Evolutionary conservation across 202 grass and related monocot genomes (phyloP).

Genomic region (Carex arenaria): DNA sequence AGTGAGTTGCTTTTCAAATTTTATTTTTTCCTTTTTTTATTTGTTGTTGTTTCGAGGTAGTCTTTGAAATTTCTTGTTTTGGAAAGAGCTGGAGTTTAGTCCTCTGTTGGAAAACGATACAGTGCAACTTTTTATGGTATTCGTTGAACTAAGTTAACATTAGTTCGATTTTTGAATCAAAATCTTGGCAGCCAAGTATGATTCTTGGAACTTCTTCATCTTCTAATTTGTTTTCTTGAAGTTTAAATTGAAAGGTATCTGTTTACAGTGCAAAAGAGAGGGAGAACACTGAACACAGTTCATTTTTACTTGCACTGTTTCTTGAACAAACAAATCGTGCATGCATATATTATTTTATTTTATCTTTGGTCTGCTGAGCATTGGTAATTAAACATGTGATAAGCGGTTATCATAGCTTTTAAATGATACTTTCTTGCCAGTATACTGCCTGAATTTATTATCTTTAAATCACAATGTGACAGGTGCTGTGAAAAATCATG

Average conservation of each 20-base stretch:
- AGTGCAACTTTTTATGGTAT: neutral
- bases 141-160: too few species aligned
- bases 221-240: neutral
- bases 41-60: neutral
- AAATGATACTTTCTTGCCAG: too few species aligned
- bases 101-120: neutral
- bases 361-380: neutral
- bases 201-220: neutral
- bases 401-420: too few species aligned
- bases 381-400: neutral
- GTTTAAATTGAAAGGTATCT: neutral
- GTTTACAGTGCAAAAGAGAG: neutral
- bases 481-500: conserved; percentile 30
- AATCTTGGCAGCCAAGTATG: neutral
- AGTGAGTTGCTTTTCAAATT: conserved; percentile 24
- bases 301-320: neutral
- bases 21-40: neutral
- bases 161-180: too few species aligned
- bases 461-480: neutral
- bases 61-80: neutral
- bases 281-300: neutral
- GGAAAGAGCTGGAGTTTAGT: neutral
- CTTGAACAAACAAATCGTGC: neutral
- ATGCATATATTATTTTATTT: neutral
- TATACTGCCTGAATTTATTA: neutral